These are phyloP conservation scores for Beauveria sp. DNA, from an alignment of 2,329 filamentous ascomycete species.

Conservation along the genomic window DNA sequence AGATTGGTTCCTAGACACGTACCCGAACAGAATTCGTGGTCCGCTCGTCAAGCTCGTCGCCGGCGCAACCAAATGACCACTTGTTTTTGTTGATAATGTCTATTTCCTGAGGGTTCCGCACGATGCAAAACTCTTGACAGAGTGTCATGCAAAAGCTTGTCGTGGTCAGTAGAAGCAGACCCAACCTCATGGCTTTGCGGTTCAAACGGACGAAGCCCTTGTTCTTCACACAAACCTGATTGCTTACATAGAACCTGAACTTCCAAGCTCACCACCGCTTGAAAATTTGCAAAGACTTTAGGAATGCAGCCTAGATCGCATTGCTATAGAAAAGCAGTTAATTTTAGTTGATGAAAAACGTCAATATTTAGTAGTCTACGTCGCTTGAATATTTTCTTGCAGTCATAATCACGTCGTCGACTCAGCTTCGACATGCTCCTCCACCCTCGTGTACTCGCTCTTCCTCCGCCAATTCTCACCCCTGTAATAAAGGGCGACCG, in stretches of 20 bases:
- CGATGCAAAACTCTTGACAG: neutral
- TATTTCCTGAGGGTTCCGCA: constrained; percentile 4
- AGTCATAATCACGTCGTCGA: neutral
- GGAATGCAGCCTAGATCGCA: too few relatives aligned
- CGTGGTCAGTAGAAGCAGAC: neutral
- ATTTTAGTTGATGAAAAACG: neutral
- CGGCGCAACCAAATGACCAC: neutral
- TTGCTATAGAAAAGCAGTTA: neutral
- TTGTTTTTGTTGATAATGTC: constrained; percentile 5
- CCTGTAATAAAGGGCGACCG: constrained; percentile 41
- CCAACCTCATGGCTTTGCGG: neutral
- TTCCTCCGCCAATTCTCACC: constrained; percentile 37
- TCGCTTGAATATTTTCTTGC: too few relatives aligned
- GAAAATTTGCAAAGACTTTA: too few relatives aligned
- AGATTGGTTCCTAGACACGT: too few relatives aligned
- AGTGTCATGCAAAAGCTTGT: neutral
- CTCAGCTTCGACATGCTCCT: constrained; percentile 2
- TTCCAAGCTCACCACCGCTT: too few relatives aligned
- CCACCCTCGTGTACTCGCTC: constrained; percentile 7
- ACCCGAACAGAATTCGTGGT: neutral
- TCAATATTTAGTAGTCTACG: too few relatives aligned
- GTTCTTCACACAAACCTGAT: neutral
- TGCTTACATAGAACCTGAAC: too few relatives aligned
- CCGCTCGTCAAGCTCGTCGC: neutral
- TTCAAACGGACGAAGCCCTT: neutral